Percentiles rank a stretch among this genome's conserved stretches.
phyloP scores from a whole-genome alignment of 768 basidiomycete species.

The Hysterangium stoloniferum region DNA sequence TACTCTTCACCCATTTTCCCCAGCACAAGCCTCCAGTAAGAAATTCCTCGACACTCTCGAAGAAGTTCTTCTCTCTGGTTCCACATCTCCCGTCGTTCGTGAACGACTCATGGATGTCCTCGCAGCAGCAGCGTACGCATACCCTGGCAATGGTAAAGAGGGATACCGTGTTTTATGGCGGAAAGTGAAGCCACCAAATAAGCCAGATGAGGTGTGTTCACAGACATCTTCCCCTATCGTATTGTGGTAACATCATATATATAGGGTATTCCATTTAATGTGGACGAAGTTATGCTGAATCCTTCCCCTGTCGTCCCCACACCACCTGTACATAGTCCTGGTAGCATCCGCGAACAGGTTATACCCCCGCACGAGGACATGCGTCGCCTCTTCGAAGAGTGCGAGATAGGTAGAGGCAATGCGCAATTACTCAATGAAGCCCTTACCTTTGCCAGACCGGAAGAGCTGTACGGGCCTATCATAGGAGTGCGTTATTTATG shows the following conservation, averaged over 20 bases:
- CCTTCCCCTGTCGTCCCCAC: slow-evolving; percentile 36
- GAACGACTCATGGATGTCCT: slow-evolving; percentile 77
- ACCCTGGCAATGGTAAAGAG: slow-evolving; percentile 28
- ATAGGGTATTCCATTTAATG: slow-evolving; percentile 71
- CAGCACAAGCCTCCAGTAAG: slow-evolving; percentile 53
- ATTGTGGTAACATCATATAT: too few species aligned
- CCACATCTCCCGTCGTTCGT: slow-evolving; percentile 71
- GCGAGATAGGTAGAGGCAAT: slow-evolving; percentile 76
- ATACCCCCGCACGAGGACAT: slow-evolving; percentile 83
- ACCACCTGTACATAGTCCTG: slow-evolving; percentile 22
- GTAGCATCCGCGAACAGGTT: slow-evolving; percentile 20
- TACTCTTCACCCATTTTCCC: neutral
- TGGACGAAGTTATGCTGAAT: slow-evolving; percentile 73
- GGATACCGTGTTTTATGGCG: slow-evolving; percentile 71
- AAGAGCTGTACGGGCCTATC: slow-evolving; percentile 54
- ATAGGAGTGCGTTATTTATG: slow-evolving; percentile 47
- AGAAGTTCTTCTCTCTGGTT: slow-evolving; percentile 52
- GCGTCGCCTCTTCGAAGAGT: slow-evolving; percentile 74
- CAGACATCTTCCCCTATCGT: neutral
- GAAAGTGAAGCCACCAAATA: slow-evolving; percentile 69
- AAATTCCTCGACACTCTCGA: slow-evolving; percentile 79
- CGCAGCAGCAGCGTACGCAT: slow-evolving; percentile 68
- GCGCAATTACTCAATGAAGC: slow-evolving; percentile 67
- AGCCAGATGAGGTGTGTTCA: slow-evolving; percentile 64
- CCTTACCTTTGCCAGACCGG: slow-evolving; percentile 59